Percentiles rank a stretch among this genome's conserved stretches.
phyloP scores from a whole-genome alignment of 768 basidiomycete species.

The Trametes coccinea region DNA sequence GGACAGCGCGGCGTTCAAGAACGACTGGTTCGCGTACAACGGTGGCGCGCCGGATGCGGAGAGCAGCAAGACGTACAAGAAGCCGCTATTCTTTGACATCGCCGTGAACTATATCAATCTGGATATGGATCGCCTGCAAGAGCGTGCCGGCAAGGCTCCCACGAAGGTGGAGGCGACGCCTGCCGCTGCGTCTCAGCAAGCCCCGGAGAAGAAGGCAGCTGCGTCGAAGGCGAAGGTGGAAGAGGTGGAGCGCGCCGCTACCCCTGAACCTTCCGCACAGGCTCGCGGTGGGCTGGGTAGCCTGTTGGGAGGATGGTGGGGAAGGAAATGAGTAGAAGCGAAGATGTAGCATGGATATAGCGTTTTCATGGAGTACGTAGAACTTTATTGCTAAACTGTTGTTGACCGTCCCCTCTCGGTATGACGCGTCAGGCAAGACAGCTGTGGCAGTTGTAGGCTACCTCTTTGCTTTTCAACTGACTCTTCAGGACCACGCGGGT shows the following conservation, averaged over 20 bases:
- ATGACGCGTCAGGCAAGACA: too few relatives aligned
- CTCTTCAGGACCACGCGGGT: too few relatives aligned
- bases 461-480: too few relatives aligned
- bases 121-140: constrained; percentile 76
- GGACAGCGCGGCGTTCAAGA: constrained; percentile 57
- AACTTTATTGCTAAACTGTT: not conserved
- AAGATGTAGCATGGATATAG: not conserved
- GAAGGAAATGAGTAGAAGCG: constrained; percentile 33
- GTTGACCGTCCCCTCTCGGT: not conserved
- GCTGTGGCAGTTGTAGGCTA: too few relatives aligned
- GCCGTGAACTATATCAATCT: constrained; percentile 90
- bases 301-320: constrained; percentile 86
- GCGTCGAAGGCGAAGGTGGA: constrained; percentile 56
- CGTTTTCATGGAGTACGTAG: not conserved
- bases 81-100: constrained; percentile 92
- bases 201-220: constrained; percentile 46
- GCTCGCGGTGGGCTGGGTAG: constrained; percentile 58
- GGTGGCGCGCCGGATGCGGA: constrained; percentile 51
- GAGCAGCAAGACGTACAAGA: constrained; percentile 59
- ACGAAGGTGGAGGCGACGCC: constrained; percentile 21
- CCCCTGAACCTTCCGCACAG: constrained; percentile 49
- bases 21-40: constrained; percentile 78
- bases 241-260: constrained; percentile 47
- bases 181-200: constrained; percentile 28
- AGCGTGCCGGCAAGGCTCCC: constrained; percentile 64